Percentiles rank a stretch among this genome's conserved stretches.
phyloP scores from a whole-genome alignment of 257 asterid species.

The Fraxinus quadrangulata region DNA sequence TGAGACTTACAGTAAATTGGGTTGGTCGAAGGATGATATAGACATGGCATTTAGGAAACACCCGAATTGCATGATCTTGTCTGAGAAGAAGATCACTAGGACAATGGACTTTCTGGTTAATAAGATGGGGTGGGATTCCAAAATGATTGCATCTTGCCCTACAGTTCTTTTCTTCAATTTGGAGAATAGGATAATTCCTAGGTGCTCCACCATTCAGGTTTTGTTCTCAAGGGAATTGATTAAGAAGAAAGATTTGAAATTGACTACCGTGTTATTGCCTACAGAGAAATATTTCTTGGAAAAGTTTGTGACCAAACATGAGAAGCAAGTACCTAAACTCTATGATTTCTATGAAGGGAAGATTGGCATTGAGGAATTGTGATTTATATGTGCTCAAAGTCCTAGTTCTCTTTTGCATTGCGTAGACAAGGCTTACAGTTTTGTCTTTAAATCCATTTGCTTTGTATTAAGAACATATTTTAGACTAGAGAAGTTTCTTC shows the following conservation, averaged over 20 bases:
- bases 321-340: slow-evolving; percentile 26
- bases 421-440: background rate
- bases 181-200: slow-evolving; percentile 27
- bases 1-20: slow-evolving; percentile 9
- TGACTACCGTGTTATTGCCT: background rate
- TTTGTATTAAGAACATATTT: background rate
- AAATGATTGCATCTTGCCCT: background rate
- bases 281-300: slow-evolving; percentile 18
- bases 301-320: slow-evolving; percentile 23
- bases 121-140: slow-evolving; percentile 10
- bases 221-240: slow-evolving; percentile 14
- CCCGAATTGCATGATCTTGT: slow-evolving; percentile 16
- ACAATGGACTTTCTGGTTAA: slow-evolving; percentile 3
- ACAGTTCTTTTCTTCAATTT: background rate
- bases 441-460: background rate
- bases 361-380: slow-evolving; percentile 17
- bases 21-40: slow-evolving; percentile 17
- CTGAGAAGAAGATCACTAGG: slow-evolving; percentile 8
- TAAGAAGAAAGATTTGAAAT: background rate
- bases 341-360: slow-evolving; percentile 29
- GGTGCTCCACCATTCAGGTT: slow-evolving; percentile 10
- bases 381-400: background rate
- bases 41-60: background rate
- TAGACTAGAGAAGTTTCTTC: background rate
- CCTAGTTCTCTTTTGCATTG: background rate